Evolutionary conservation across 148 eudicot species (phyloP), one percentile per base, ranked within the genome.

Genomic region (Rhododendron simsii): DNA sequence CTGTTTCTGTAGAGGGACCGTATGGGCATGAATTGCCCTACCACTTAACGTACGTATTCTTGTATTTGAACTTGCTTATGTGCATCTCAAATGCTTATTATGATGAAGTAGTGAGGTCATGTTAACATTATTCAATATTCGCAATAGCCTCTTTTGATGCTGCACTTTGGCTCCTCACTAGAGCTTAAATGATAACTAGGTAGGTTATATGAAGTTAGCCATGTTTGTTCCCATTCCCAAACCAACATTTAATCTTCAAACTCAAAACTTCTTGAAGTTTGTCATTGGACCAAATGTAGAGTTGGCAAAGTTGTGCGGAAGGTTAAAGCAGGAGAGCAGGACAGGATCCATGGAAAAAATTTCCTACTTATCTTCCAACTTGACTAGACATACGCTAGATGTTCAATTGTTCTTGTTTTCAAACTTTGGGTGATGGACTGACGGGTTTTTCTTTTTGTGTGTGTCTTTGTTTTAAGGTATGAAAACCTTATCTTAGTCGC

Each of bases 11-110:
- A 23, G 98, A 95, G 90, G 97, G 98, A 37, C 98, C 98, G 81
- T 95, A 95, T 57, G 98, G 97, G 75, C 97, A 95, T 87, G 95
- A 94, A 85, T 93, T 91, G 11, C 92, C 98, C 33, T 94, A 94
- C 92, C 93, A 95, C 90, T 89, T 94, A 73, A 87, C 83, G 95
- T 94, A 91, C 21, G 93, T 87, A 75, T 33, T 87, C 47, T 41
- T 30, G 69, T 47, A 33, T 71, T 48, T 83, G 5, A 51, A 81
- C 7, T 39, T 41, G 45, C 45, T 10, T 23, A 41, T 10, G 12
- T 33, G 50, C 47, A 82, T 41, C 6, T 63, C 53, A 65, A 30
- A 65, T 65, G 53, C n/a, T 41, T 21, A 16, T n/a, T 39, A 44
- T 45, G 21, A 65, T 65, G 15, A 23, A 28, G 41, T 51, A 63